These are phyloP conservation scores for Trypanosoma scelopori DNA, from an alignment of 208 protist genomes.

Conservation along the genomic window DNA sequence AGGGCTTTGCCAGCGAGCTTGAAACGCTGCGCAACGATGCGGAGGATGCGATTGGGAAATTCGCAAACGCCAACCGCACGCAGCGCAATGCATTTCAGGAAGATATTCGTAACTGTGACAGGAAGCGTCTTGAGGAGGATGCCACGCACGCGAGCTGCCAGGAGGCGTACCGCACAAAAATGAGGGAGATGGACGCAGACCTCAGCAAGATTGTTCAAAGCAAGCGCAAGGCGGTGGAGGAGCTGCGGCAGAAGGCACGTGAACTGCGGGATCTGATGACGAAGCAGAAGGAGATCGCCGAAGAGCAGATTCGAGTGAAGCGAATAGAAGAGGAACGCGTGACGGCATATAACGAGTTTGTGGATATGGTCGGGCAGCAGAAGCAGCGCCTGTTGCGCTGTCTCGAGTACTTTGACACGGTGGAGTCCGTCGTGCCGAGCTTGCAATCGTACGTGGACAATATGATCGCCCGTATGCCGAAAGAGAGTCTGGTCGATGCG, in stretches of 20 bases:
- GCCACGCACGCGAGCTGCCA: constrained; percentile 38
- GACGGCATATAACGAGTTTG: constrained; percentile 76
- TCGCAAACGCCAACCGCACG: constrained; percentile 47
- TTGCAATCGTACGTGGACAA: constrained; percentile 57
- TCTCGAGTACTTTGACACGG: constrained; percentile 59
- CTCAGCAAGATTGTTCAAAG: constrained; percentile 38
- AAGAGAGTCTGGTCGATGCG: constrained; percentile 42
- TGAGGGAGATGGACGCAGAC: constrained; percentile 31
- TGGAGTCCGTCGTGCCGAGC: constrained; percentile 43
- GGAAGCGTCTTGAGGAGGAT: constrained; percentile 45
- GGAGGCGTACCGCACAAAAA: constrained; percentile 35
- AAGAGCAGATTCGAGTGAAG: constrained; percentile 46
- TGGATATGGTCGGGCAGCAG: constrained; percentile 67
- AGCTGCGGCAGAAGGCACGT: constrained; percentile 55
- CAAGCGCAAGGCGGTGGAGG: constrained; percentile 67
- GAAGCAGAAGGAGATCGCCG: constrained; percentile 54
- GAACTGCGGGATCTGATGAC: constrained; percentile 61
- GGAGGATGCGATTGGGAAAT: constrained; percentile 46
- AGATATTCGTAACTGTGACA: constrained; percentile 52
- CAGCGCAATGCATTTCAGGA: constrained; percentile 35
- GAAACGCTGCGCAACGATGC: constrained; percentile 54
- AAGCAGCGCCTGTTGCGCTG: constrained; percentile 52
- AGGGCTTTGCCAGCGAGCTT: constrained; percentile 43
- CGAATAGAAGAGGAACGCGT: constrained; percentile 53
- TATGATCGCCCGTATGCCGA: constrained; percentile 57